These are phyloP conservation scores for Chlamydomonas sphaeroides DNA, from an alignment of 139 green algal genomes.

Conservation along the genomic window DNA sequence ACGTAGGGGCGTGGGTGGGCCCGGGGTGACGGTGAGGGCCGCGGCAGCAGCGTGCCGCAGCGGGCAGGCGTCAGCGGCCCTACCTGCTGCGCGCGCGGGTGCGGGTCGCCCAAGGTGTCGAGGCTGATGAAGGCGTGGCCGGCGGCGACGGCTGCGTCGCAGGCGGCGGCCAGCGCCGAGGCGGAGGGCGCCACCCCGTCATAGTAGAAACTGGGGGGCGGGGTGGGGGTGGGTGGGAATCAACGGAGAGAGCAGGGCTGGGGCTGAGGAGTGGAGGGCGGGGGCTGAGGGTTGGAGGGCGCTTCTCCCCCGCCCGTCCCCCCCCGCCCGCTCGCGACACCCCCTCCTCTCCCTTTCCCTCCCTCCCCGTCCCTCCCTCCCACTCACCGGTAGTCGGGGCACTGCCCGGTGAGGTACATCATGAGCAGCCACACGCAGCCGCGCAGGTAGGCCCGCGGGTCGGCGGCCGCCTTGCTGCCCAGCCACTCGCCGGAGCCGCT, in stretches of 20 bases:
- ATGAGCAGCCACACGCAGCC: constrained; percentile 81
- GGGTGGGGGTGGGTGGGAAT: background rate
- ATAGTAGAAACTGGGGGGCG: constrained; percentile 35
- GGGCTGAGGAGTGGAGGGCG: too few relatives aligned
- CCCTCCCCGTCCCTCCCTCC: background rate
- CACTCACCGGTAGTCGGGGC: constrained; percentile 74
- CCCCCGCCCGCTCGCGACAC: too few relatives aligned
- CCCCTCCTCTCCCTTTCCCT: background rate
- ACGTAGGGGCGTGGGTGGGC: too few relatives aligned
- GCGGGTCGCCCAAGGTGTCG: background rate
- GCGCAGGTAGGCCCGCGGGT: constrained; percentile 54
- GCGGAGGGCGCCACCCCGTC: constrained; percentile 34
- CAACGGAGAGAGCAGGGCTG: too few relatives aligned
- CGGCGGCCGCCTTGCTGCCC: constrained; percentile 4
- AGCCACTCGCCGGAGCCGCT: background rate
- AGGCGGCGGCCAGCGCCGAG: background rate
- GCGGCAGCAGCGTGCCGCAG: too few relatives aligned
- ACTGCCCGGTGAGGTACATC: constrained; percentile 77
- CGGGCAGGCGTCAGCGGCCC: too few relatives aligned
- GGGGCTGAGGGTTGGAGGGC: too few relatives aligned
- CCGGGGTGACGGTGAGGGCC: too few relatives aligned
- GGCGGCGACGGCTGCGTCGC: background rate
- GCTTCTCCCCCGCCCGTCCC: too few relatives aligned
- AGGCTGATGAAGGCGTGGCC: background rate
- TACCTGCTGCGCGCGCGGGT: constrained; percentile 10